Percentiles rank a stretch among this genome's conserved stretches.
These are phyloP conservation scores for Ceratobasidium sp. DNA, from an alignment of 1,284 basidiomycete species.

Conservation along the genomic window DNA sequence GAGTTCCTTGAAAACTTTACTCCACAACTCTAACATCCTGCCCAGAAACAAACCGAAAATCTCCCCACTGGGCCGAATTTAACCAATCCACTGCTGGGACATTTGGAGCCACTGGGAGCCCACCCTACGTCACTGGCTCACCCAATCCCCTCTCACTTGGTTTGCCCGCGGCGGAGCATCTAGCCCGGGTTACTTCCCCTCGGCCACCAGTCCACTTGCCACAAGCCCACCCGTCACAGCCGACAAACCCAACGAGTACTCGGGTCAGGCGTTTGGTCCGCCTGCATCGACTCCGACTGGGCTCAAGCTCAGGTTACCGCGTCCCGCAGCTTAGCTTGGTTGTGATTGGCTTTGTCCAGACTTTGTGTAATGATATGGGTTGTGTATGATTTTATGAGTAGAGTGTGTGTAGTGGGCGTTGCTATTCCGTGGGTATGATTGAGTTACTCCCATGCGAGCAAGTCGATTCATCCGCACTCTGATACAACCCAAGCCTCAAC, in stretches of 20 bases:
- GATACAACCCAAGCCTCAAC: no score
- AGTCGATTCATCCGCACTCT: no score
- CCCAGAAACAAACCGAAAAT: constrained; percentile 94
- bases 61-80: constrained; percentile 91
- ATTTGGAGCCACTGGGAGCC: constrained; percentile 31
- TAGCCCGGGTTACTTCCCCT: constrained; percentile 27
- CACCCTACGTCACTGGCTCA: constrained; percentile 48
- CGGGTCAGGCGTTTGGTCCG: constrained; percentile 25
- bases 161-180: constrained; percentile 17
- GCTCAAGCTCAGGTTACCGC: constrained; percentile 21
- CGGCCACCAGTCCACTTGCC: constrained; percentile 73
- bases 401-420: no score
- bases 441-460: no score
- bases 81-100: constrained; percentile 52
- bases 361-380: no score
- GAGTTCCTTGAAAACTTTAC: constrained; percentile 47
- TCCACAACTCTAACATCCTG: neutral
- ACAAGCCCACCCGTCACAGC: constrained; percentile 73
- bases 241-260: constrained; percentile 43
- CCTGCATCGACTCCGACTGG: constrained; percentile 29
- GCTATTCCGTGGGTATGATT: no score
- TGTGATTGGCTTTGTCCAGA: no score
- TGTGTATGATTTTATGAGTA: no score
- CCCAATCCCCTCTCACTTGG: constrained; percentile 55
- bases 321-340: constrained; percentile 14